phyloP scores from a whole-genome alignment of 108 stramenopile species.

The Stephanodiscus minutulus region DNA sequence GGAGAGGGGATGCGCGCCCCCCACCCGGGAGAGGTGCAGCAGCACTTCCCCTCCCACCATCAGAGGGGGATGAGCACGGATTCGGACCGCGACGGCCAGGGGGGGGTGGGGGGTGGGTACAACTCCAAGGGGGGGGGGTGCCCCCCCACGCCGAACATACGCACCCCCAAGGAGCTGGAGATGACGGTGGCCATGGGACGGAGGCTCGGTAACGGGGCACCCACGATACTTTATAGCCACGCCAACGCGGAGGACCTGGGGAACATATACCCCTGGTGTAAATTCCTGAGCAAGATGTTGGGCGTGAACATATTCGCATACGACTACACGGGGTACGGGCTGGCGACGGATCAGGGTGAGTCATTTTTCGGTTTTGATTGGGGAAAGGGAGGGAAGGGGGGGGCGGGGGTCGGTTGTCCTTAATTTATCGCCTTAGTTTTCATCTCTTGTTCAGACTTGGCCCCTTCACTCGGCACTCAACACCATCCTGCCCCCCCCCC shows the following conservation, averaged over 20 bases:
- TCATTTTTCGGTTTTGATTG: slow-evolving; percentile 2
- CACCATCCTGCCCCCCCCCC: background rate
- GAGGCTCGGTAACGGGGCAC: slow-evolving; percentile 34
- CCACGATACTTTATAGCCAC: slow-evolving; percentile 91
- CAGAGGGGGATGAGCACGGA: background rate
- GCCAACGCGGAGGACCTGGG: slow-evolving; percentile 97
- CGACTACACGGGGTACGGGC: slow-evolving; percentile 97
- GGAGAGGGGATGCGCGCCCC: slow-evolving; percentile 45
- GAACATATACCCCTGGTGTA: slow-evolving; percentile 89
- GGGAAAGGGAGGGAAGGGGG: background rate
- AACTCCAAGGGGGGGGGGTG: background rate
- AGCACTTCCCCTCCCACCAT: background rate
- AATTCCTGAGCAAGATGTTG: slow-evolving; percentile 88
- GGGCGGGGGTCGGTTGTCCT: background rate
- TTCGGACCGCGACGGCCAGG: background rate
- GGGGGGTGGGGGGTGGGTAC: background rate
- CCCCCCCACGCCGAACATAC: slow-evolving; percentile 49
- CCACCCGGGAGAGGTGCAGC: slow-evolving; percentile 41
- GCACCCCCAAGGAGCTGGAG: slow-evolving; percentile 50
- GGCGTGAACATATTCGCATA: slow-evolving; percentile 97
- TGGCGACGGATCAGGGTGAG: slow-evolving; percentile 82
- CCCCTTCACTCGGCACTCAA: background rate
- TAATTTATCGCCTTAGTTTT: background rate
- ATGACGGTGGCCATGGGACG: slow-evolving; percentile 18
- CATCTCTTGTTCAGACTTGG: background rate